Conservation (phyloP, 2,329 filamentous ascomycete genomes). For the Penicillium sp. region DNA sequence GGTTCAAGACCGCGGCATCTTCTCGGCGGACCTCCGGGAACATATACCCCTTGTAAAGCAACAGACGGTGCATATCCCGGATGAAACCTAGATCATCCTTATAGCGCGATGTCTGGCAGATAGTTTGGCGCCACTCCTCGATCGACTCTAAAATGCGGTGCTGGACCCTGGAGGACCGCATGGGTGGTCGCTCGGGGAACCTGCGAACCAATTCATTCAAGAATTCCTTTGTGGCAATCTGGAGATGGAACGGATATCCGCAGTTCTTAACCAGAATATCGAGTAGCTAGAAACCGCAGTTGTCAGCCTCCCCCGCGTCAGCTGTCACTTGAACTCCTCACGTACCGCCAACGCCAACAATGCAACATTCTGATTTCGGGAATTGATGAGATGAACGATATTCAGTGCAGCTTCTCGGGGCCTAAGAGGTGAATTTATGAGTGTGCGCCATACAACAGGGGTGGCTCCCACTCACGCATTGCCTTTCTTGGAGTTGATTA, state of each 20-base stretch:
- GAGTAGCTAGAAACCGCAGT: conserved; percentile 60
- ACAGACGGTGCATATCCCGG: conserved; percentile 90
- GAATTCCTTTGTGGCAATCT: conserved; percentile 98
- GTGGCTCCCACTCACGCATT: conserved; percentile 58
- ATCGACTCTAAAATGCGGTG: conserved; percentile 90
- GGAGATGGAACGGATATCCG: conserved; percentile 96
- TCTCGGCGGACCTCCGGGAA: conserved; percentile 91
- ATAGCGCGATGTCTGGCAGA: conserved; percentile 96
- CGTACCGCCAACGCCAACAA: conserved; percentile 74
- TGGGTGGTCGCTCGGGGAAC: conserved; percentile 89
- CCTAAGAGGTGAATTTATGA: conserved; percentile 38
- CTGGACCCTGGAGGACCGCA: conserved; percentile 83
- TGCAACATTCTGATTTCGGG: conserved; percentile 93
- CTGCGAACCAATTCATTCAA: conserved; percentile 95
- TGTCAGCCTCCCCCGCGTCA: conserved; percentile 14
- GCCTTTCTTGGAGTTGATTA: conserved; percentile 97
- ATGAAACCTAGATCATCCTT: conserved; percentile 97
- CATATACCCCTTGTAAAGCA: conserved; percentile 95
- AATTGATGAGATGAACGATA: conserved; percentile 93
- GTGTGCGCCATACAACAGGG: conserved; percentile 14
- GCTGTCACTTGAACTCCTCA: conserved; percentile 18
- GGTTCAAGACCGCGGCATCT: conserved; percentile 93
- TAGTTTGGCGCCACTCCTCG: conserved; percentile 97
- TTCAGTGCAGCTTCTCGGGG: conserved; percentile 91
- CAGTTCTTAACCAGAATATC: conserved; percentile 99